Evolutionary conservation across 2,329 filamentous ascomycete genomes (phyloP), one percentile per base, ranked within the genome.

Genomic region (Leptodontidium sp.): DNA sequence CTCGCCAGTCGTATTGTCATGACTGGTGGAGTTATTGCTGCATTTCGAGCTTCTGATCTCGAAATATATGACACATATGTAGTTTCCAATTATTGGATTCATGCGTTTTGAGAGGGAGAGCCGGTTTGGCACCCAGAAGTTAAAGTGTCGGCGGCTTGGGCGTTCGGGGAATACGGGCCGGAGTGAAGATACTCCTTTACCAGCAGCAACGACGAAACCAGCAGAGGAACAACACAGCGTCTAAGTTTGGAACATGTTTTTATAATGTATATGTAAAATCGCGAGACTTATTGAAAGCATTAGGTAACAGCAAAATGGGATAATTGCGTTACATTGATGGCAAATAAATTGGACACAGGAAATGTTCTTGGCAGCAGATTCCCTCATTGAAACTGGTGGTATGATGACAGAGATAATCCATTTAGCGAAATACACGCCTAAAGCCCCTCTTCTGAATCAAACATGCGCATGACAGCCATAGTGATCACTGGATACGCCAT

Each of bases 401-500:
- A 2, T 12, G 32, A 35, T 4, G 5, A 35, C 32, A 35, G 32
- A 35, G 32, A 35, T 9, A 9, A 21, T 21, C 21, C 21, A 21
- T 21, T 21, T 21, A 21, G 21, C 21, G 21, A 21, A 21, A 21
- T 21, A 21, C 21, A 21, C 17, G 55, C 67, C 17, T 70, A 71
- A 45, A 61, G 55, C 52, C 62, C 35, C 53, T 68, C 70, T 15
- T 38, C 47, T 38, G 52, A 66, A 64, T 81, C 76, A 69, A 88
- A 85, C 0, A 83, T 82, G 8, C 81, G 79, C 73, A 83, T 80
- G 9, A 88, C 79, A 1, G 86, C 86, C 67, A 85, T 73, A 50
- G 82, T 84, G 0, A 87, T 81, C 4, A 86, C 79, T 0, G 86
- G 85, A 75, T 87, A 85, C 4, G 83, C 83, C 87, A 89, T 88